A percentile compares a stretch with the other conserved stretches of the same genome.
Conservation (phyloP, 805 yeast genomes). For the Candida arabinofermentans region DNA sequence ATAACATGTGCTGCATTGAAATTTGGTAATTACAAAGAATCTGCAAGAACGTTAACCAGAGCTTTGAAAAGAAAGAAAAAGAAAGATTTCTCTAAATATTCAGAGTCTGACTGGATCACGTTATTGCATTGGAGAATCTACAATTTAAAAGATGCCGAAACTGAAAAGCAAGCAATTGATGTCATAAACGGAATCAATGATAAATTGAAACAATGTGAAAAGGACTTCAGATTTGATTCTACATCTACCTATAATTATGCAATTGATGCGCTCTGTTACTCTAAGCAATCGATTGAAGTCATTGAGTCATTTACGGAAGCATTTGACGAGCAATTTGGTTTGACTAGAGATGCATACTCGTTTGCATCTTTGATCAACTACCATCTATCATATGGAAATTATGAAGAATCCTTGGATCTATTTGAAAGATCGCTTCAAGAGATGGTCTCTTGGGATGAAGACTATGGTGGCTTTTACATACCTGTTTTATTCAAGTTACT, state of each 20-base stretch:
- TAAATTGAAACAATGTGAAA: slow-evolving; percentile 8
- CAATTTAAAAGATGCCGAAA: slow-evolving; percentile 4
- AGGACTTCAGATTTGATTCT: slow-evolving; percentile 20
- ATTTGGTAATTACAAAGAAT: slow-evolving; percentile 12
- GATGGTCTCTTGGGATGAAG: slow-evolving; percentile 40
- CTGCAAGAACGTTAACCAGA: slow-evolving; percentile 16
- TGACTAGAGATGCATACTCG: slow-evolving; percentile 35
- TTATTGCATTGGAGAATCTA: slow-evolving; percentile 21
- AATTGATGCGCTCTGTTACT: slow-evolving; percentile 25
- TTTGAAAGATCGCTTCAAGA: slow-evolving; percentile 37
- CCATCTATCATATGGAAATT: slow-evolving; percentile 31
- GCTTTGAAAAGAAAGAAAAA: slow-evolving; percentile 6
- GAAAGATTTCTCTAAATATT: slow-evolving; percentile 10
- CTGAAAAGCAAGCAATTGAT: slow-evolving; percentile 31
- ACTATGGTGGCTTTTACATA: slow-evolving; percentile 26
- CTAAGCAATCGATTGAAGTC: slow-evolving; percentile 23
- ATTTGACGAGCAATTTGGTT: slow-evolving; percentile 30
- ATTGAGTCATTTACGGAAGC: slow-evolving; percentile 22
- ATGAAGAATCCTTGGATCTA: slow-evolving; percentile 28
- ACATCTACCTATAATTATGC: slow-evolving; percentile 23
- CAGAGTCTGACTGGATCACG: slow-evolving; percentile 25
- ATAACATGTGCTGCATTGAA: slow-evolving; percentile 23
- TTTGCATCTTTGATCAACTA: slow-evolving; percentile 34
- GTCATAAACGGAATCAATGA: slow-evolving; percentile 23
- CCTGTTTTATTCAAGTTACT: slow-evolving; percentile 26